Base-by-base conservation (phyloP, 352 stramenopile genomes). In the Albugo laibachii region DNA sequence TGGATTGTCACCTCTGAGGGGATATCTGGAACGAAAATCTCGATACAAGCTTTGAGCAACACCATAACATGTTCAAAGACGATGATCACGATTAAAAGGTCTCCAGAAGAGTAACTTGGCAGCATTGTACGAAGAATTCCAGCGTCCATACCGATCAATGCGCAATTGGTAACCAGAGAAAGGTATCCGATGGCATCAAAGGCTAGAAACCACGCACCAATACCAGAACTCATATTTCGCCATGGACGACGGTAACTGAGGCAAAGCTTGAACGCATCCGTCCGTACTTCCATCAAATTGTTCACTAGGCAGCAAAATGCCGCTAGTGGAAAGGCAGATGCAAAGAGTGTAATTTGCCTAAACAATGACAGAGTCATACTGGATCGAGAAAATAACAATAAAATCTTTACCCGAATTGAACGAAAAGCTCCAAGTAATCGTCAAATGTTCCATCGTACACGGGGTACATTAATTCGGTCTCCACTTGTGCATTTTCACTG, bases 241-340 rank as follows among this genome's bases (percentile, higher is more conserved):
- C 74, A 67, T 19, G 67, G 77, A 48, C 85, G 78, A 5, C 76
- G 74, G 58, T 74, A 83, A 43, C 74, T 84, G 31, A 85, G 62
- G 38, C 80, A 83, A 43, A 97, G 69, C 58, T 97, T 97, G 62
- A 96, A 97, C 8, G 77, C 92, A 58, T 97, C 88, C 35, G 92
- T 88, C 41, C 89, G 80, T 59, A 97, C 96, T 51, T 95, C 89
- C 51, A 97, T 66, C 15, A 97, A 62, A 56, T 96, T 95, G 63
- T 97, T 97, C 38, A 81, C 67, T 3, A 97, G 66, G 52, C 80
- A 83, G 61, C 93, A 93, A 5, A 97, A 54, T 13, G 88, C 89
- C 11, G 86, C 93, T 18, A 97, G 72, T 20, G 92, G 92, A 34
- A 96, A 83, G 10, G 94, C 81, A 2, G 92, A 80, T 47, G 85